Evolutionary conservation across 176 grass and related monocot species (phyloP).

Genomic region (Zea luxurians): DNA sequence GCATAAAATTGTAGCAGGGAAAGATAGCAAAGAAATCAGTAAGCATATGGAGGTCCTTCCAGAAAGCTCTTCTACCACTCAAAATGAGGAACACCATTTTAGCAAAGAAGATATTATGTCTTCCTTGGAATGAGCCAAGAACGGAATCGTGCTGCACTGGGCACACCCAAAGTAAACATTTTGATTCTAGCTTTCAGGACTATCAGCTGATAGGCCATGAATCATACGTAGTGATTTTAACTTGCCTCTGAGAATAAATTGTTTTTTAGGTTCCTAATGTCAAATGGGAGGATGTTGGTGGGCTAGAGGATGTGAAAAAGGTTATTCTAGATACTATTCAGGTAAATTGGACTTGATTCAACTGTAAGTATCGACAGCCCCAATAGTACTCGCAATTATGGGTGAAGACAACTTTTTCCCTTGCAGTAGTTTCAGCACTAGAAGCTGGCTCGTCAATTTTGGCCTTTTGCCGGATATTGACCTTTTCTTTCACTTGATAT

Average conservation of each 20-base stretch:
- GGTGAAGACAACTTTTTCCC: not conserved
- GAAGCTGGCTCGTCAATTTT: constrained; percentile 9
- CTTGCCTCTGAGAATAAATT: constrained; percentile 25
- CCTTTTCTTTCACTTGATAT: constrained; percentile 28
- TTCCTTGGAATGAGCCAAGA: constrained; percentile 80
- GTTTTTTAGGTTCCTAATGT: constrained; percentile 83
- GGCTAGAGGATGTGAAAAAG: constrained; percentile 99
- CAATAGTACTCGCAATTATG: not conserved
- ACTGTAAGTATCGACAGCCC: not conserved
- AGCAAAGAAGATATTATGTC: constrained; percentile 66
- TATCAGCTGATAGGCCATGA: not conserved
- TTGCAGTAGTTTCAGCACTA: constrained; percentile 1
- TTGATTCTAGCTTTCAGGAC: constrained; percentile 33
- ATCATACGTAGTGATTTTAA: not conserved
- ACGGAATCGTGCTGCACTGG: constrained; percentile 89
- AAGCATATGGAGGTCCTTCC: constrained; percentile 30
- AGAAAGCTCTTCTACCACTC: constrained; percentile 40
- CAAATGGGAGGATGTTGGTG: constrained; percentile 98
- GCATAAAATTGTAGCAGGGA: constrained; percentile 50
- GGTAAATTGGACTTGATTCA: constrained; percentile 43
- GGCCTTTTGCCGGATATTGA: constrained; percentile 36
- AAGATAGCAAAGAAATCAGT: constrained; percentile 26
- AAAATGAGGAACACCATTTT: constrained; percentile 51
- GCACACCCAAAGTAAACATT: constrained; percentile 78
- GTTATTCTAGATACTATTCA: constrained; percentile 96